phyloP scores from a whole-genome alignment of 2,329 filamentous ascomycete species.

The Teratosphaeria epicoccoides region DNA sequence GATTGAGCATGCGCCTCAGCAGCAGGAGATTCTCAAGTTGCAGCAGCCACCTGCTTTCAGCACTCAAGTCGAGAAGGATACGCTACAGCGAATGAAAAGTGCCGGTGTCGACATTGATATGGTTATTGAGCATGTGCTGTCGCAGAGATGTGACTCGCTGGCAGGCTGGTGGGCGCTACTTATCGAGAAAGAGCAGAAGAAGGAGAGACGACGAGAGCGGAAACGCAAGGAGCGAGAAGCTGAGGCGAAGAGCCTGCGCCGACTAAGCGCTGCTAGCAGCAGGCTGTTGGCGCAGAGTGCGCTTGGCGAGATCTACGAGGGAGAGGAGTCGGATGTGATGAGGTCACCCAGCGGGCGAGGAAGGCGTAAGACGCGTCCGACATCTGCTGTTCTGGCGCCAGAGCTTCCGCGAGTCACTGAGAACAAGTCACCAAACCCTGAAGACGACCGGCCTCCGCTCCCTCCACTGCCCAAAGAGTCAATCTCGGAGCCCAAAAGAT shows the following conservation, averaged over 20 bases:
- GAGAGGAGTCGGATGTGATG: conserved; percentile 45
- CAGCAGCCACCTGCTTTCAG: conserved; percentile 74
- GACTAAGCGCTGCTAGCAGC: conserved; percentile 81
- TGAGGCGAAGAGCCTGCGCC: conserved; percentile 66
- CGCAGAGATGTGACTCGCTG: conserved; percentile 78
- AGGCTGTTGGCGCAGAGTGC: conserved; percentile 59
- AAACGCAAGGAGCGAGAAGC: conserved; percentile 77
- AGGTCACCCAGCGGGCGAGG: conserved; percentile 61
- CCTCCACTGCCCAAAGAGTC: neutral
- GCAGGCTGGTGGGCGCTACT: conserved; percentile 94
- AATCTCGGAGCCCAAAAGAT: conserved; percentile 58
- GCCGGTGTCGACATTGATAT: conserved; percentile 90
- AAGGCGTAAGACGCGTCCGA: conserved; percentile 57
- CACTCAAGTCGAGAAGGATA: conserved; percentile 79
- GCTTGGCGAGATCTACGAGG: conserved; percentile 68
- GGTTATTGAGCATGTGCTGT: conserved; percentile 85
- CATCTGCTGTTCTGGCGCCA: conserved; percentile 40
- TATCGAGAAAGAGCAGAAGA: conserved; percentile 88
- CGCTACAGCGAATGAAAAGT: conserved; percentile 80
- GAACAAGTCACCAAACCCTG: conserved; percentile 33
- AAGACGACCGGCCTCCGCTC: conserved; percentile 40
- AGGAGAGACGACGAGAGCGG: conserved; percentile 65
- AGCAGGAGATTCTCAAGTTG: conserved; percentile 78
- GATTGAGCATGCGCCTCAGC: conserved; percentile 71
- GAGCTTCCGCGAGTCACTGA: conserved; percentile 73